Evolutionary conservation across 257 asterid genomes (phyloP), one percentile per base, ranked within the genome.

Genomic region (Ligustrum vulgare): DNA sequence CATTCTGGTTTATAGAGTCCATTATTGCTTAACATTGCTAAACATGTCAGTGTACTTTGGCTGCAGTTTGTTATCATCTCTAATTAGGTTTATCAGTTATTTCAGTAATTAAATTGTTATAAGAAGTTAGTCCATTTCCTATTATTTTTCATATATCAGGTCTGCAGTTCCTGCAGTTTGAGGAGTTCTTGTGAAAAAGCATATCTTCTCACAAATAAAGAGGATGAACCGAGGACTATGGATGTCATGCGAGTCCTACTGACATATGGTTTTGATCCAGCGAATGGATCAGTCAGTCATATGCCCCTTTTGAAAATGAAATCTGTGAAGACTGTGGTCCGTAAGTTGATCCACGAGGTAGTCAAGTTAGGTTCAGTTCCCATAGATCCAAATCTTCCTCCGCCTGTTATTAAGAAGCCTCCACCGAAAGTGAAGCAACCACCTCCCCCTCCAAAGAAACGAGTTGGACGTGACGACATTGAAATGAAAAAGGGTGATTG

Each of bases 401-500:
- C 97, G 70, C 98, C 98, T 64, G 83, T 92, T 76, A 78, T 86
- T 70, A 94, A 80, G 80, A 91, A 72, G 84, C 93, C 97, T 73
- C 97, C 97, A 31, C 98, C 97, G 64, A 94, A 94, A 88, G 93
- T 94, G 81, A 94, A 94, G 87, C 91, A 83, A 69, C 97, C 97
- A 65, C 97, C 98, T 75, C 98, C 98, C 11, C 85, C 93, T 79
- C 98, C 98, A 47, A 94, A 78, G 86, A 94, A 80, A 80, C 88
- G 92, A 51, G 86, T 94, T 11, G 98, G 98, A 25, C 98, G 98
- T 66, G 84, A 84, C 69, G 98, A 92, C 71, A 76, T 94, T 83
- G 98, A 94, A 84, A 91, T 92, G 98, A 94, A 94, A 81, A 91
- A 91, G 87, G 98, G 98, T 0, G 98, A 94, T 81, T 94, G 98